phyloP scores from a whole-genome alignment of 1,284 basidiomycete genomes.

The Fomitopsis schrenkii region DNA sequence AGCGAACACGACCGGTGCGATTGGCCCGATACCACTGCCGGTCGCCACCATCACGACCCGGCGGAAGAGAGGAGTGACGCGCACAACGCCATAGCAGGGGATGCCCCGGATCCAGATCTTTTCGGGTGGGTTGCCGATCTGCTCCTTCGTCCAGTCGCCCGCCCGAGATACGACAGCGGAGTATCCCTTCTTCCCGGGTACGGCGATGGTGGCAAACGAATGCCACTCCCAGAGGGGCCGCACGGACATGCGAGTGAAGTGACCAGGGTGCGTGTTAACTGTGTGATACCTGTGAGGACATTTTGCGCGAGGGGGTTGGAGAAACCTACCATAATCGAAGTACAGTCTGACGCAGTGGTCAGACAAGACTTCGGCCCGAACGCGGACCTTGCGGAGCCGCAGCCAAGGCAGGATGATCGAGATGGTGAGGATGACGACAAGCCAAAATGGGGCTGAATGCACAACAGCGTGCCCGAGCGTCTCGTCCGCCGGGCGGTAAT shows the following conservation, averaged over 20 bases:
- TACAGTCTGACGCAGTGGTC: constrained; percentile 52
- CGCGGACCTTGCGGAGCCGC: constrained; percentile 47
- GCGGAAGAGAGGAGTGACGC: constrained; percentile 53
- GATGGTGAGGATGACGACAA: constrained; percentile 44
- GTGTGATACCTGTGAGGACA: background rate
- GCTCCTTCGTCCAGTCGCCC: constrained; percentile 54
- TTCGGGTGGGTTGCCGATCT: constrained; percentile 47
- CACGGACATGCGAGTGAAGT: constrained; percentile 48
- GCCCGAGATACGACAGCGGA: constrained; percentile 53
- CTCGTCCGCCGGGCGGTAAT: constrained; percentile 37
- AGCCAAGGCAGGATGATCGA: constrained; percentile 55
- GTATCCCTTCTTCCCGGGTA: constrained; percentile 46
- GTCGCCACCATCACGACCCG: constrained; percentile 56
- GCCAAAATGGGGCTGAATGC: constrained; percentile 47
- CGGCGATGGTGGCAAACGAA: constrained; percentile 51
- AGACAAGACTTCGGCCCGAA: constrained; percentile 47
- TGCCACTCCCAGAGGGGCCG: constrained; percentile 59
- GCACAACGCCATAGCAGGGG: constrained; percentile 51
- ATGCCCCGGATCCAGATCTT: constrained; percentile 51
- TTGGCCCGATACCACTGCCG: constrained; percentile 58
- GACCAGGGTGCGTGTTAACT: constrained; percentile 46
- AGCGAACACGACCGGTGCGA: constrained; percentile 48
- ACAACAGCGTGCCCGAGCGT: constrained; percentile 39
- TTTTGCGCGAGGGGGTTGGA: too few relatives aligned
- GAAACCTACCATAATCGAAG: constrained; percentile 46